Conservation (phyloP, 1,284 basidiomycete genomes). For the Takashimella koratensis region DNA sequence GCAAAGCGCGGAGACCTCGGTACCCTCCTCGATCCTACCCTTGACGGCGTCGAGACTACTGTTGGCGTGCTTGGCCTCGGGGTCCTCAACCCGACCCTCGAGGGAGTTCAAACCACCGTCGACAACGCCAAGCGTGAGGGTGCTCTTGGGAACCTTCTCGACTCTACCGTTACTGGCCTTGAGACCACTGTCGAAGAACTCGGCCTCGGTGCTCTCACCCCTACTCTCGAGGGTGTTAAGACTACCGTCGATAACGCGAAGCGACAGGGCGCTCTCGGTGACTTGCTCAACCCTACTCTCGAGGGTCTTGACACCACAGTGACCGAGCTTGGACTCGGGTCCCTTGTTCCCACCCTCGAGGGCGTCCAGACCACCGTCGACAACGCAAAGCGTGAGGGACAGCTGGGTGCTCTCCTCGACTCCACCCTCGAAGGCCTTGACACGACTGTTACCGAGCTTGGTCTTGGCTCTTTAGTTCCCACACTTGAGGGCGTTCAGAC, state of each 20-base stretch:
- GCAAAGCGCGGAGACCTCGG: background rate
- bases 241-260: background rate
- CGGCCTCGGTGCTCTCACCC: slow-evolving; percentile 1
- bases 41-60: slow-evolving; percentile 4
- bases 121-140: slow-evolving; percentile 3
- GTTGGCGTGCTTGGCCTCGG: slow-evolving; percentile 6
- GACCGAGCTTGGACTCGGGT: slow-evolving; percentile 6
- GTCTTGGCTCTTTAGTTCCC: background rate
- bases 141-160: slow-evolving; percentile 1
- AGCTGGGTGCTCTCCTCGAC: slow-evolving; percentile 3
- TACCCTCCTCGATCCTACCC: slow-evolving; percentile 5
- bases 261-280: slow-evolving; percentile 3
- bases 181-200: slow-evolving; percentile 1
- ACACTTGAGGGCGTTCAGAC: slow-evolving; percentile 1
- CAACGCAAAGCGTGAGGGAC: background rate
- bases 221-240: background rate
- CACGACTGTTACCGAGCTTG: slow-evolving; percentile 6
- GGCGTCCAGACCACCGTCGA: slow-evolving; percentile 1
- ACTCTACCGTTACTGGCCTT: slow-evolving; percentile 7
- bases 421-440: slow-evolving; percentile 6
- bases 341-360: background rate
- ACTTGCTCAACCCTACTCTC: slow-evolving; percentile 6
- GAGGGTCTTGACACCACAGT: slow-evolving; percentile 7
- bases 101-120: background rate
- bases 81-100: slow-evolving; percentile 8